Evolutionary conservation across 225 moss, liverwort and hornwort species (phyloP), one percentile per base, ranked within the genome.

Genomic region (Asterella californica): DNA sequence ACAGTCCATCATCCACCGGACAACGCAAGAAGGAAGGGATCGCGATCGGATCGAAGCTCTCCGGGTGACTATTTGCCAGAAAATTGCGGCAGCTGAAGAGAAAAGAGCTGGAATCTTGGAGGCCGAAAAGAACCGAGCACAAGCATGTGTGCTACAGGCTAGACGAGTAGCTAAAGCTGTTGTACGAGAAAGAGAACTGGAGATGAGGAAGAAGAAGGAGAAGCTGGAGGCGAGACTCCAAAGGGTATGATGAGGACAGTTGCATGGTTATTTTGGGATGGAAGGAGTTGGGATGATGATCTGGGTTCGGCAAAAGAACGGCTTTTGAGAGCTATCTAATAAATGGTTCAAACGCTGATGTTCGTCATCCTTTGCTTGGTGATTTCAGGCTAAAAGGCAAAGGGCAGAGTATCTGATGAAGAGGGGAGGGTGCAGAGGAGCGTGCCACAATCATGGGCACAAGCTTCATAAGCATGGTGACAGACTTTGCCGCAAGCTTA

Each of bases 51-150:
- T 93, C 76, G 99, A 99, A 89, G 92, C 99, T 59, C 90, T 99
- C 11, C 80, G 99, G 46, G 72, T 84, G 68, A 87, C 92, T 21
- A 93, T 99, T 42, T 93, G 89, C 63, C 95, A 99, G 81, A 99
- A 93, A 76, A 99, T 95, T 49, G 93, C 99, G 27, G 99, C 99
- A 64, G 99, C 99, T 1, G 99, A 95, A 82, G 99, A 99, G 86
- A 99, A 99, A 81, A 92, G 99, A 32, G 95, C 99, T 15, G 90
- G 89, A 68, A 87, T 99, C 57, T 71, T 99, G 77, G 95, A 95
- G 84, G 95, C 99, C 19, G 99, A 92, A 85, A 99, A 99, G 83
- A 92, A 83, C 34, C 92, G 99, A 18, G 99, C 99, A 29, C 99
- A 99, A 83, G 99, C 99, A 72, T 92, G 89, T 29, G 99, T 99